phyloP scores from a whole-genome alignment of 805 yeast species.

The Clavispora vitiphila region DNA sequence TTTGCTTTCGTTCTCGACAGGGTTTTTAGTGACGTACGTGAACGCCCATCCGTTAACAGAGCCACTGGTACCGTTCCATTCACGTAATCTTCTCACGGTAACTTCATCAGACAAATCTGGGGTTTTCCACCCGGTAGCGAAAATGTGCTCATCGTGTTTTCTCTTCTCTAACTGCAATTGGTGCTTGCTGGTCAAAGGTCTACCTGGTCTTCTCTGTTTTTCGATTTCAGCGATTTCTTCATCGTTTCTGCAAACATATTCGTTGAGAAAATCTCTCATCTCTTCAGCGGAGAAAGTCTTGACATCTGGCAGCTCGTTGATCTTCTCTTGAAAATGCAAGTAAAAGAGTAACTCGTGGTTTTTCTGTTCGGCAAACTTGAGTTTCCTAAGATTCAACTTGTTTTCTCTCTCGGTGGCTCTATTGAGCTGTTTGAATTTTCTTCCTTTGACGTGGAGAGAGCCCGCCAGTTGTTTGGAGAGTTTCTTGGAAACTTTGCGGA shows the following conservation, averaged over 20 bases:
- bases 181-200: conserved; percentile 76
- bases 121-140: conserved; percentile 58
- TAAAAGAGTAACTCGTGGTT: conserved; percentile 56
- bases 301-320: conserved; percentile 24
- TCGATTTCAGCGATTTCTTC: conserved; percentile 66
- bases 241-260: conserved; percentile 64
- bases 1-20: neutral
- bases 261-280: conserved; percentile 54
- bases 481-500: conserved; percentile 60
- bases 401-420: conserved; percentile 84
- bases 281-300: conserved; percentile 50
- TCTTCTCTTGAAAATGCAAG: conserved; percentile 49
- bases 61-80: conserved; percentile 83
- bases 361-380: conserved; percentile 52
- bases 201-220: conserved; percentile 70
- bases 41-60: conserved; percentile 62
- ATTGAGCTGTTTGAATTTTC: conserved; percentile 78
- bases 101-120: conserved; percentile 66
- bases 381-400: conserved; percentile 58
- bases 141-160: conserved; percentile 59
- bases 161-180: conserved; percentile 57
- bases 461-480: conserved; percentile 47
- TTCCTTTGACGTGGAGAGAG: conserved; percentile 78
- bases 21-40: conserved; percentile 28
- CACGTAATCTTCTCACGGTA: conserved; percentile 55